Evolutionary conservation across 306 rosid genomes (phyloP).

Genomic region (Rosa rugosa): DNA sequence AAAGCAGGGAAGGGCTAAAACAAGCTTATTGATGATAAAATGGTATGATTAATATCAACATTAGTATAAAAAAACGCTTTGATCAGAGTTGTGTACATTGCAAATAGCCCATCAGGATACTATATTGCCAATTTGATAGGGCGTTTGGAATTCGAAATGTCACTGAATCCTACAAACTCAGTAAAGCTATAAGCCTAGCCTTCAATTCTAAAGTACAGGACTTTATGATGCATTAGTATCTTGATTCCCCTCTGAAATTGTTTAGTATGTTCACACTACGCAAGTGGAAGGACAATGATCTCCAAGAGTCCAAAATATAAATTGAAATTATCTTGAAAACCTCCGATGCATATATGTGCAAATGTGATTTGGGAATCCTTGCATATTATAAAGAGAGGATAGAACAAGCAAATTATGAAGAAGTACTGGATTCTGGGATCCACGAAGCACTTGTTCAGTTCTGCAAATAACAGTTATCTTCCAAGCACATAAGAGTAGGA

Average conservation of each 20-base stretch:
- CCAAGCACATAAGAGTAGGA: not conserved
- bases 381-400: not conserved
- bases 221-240: not conserved
- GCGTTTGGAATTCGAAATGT: not conserved
- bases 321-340: no score
- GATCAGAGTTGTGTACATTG: not conserved
- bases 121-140: not conserved
- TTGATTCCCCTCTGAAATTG: no score
- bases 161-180: not conserved
- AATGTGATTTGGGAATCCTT: not conserved
- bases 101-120: no score
- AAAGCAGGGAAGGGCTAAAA: not conserved
- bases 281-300: no score
- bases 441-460: not conserved
- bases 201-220: not conserved
- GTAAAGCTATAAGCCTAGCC: not conserved
- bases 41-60: not conserved
- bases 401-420: not conserved
- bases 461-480: not conserved
- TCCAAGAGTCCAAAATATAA: no score
- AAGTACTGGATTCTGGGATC: not conserved
- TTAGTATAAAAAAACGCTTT: not conserved
- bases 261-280: no score
- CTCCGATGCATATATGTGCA: not conserved
- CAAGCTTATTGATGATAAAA: not conserved